A percentile compares a stretch with the other conserved stretches of the same genome.
Evolutionary conservation across 2,329 filamentous ascomycete species (phyloP).

Genomic region (Pseudogymnoascus pannorum): DNA sequence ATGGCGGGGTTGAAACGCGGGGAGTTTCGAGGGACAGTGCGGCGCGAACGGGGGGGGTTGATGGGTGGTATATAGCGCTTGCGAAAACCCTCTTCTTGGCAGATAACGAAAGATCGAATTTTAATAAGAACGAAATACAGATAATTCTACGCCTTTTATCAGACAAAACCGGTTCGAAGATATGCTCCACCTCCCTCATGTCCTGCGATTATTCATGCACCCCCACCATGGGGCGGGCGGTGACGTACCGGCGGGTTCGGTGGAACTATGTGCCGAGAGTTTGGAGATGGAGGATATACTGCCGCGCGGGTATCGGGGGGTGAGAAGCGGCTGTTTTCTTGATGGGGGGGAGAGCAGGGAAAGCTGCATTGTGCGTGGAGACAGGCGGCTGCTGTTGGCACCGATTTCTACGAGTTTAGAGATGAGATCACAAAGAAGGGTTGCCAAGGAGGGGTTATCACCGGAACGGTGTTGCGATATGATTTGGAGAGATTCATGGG

Average conservation of each 20-base stretch:
- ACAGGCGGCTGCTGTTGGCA: neutral
- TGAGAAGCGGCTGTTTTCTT: neutral
- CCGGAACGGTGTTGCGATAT: neutral
- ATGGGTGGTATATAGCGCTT: neutral
- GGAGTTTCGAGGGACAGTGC: neutral
- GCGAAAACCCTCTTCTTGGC: neutral
- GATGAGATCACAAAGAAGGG: neutral
- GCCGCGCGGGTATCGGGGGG: neutral
- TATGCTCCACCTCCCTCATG: slow-evolving; percentile 4
- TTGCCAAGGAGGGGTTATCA: neutral
- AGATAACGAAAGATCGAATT: neutral
- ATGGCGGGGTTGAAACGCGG: neutral
- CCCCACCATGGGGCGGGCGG: neutral
- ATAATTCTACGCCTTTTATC: neutral
- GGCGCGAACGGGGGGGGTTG: neutral
- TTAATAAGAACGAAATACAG: neutral
- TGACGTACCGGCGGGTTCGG: neutral
- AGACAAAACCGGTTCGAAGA: neutral
- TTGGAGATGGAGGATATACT: neutral
- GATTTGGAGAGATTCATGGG: slow-evolving; percentile 1
- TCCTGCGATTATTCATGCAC: slow-evolving; percentile 5
- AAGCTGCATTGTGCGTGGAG: neutral
- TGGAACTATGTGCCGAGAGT: neutral
- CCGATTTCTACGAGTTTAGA: neutral
- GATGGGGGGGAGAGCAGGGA: neutral